Base-by-base conservation (phyloP, 139 green algal species). In the Coccomyxa sp. region DNA sequence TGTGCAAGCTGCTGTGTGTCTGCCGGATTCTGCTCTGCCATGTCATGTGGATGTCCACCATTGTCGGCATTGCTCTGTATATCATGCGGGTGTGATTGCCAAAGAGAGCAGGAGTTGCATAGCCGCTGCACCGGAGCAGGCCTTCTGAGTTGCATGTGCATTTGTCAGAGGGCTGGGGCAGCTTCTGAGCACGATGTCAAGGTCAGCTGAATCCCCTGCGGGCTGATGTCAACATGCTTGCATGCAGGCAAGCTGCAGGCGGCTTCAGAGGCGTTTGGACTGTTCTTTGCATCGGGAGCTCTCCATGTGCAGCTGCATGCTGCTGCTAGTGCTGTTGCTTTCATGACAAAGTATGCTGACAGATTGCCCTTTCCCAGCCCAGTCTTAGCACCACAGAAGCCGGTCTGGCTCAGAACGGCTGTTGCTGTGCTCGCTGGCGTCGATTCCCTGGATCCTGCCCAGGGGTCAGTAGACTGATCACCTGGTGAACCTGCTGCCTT, bases 171-270 rank as follows among this genome's bases (percentile, higher is more conserved):
- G 31, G 34, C 31, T 35, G 68, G 34, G 29, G 10, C n/a, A 38
- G n/a, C n/a, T n/a, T n/a, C n/a, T 39, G 68, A 35, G 68, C 29
- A 39, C n/a, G 2, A 33, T 72, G 14, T 10, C 50, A n/a, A n/a
- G n/a, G n/a, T n/a, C n/a, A n/a, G n/a, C 50, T 64, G 50, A 64
- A 64, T 18, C 50, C 50, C 18, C 18, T 18, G 50, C 18, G 18
- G 14, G 50, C 14, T 18, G 18, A 18, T 64, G n/a, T n/a, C n/a
- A n/a, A n/a, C n/a, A n/a, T 75, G 33, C 1, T 44, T 75, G 22
- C n/a, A 5, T 75, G 70, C 70, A 75, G 70, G 36, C 35, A 55
- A 55, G 36, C 29, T 75, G 22, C 70, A 75, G 70, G 70, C 36
- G 12, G 31, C 24, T 14, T 31, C 70, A 44, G 36, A 75, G 37